A percentile compares a stretch with the other conserved stretches of the same genome.
Evolutionary conservation across 495 filamentous ascomycete species (phyloP).

Genomic region (Tuber magnatum): DNA sequence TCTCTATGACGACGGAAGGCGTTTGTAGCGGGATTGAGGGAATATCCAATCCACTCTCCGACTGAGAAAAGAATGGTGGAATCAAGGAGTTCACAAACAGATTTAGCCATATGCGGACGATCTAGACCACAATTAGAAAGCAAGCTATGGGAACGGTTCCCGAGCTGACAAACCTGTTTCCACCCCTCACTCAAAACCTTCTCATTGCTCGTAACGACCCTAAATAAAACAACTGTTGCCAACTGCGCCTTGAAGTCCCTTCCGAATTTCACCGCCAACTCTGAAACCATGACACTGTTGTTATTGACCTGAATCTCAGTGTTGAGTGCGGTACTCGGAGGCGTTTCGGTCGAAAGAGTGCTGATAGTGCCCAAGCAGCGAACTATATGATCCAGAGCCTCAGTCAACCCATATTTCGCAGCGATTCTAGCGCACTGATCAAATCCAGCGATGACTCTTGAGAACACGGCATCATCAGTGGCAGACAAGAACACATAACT

Average conservation of each 20-base stretch:
- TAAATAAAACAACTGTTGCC: constrained; percentile 87
- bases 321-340: constrained; percentile 80
- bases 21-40: constrained; percentile 80
- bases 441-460: constrained; percentile 84
- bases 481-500: constrained; percentile 99
- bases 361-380: constrained; percentile 84
- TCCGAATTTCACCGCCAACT: constrained; percentile 93
- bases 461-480: constrained; percentile 94
- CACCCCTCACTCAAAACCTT: constrained; percentile 67
- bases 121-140: constrained; percentile 47
- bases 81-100: constrained; percentile 93
- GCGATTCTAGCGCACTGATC: constrained; percentile 94
- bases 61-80: constrained; percentile 69
- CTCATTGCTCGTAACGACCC: constrained; percentile 79
- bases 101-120: constrained; percentile 86
- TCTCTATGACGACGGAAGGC: constrained; percentile 89
- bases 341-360: constrained; percentile 64
- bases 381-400: constrained; percentile 84
- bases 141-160: not conserved
- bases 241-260: constrained; percentile 88
- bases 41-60: constrained; percentile 63
- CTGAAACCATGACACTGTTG: constrained; percentile 97
- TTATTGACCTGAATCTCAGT: constrained; percentile 90
- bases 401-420: constrained; percentile 71
- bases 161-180: constrained; percentile 59